Percentiles rank a stretch among this genome's conserved stretches.
These are phyloP conservation scores for Hyaloscypha variabilis DNA, from an alignment of 495 filamentous ascomycete genomes.

Conservation along the genomic window DNA sequence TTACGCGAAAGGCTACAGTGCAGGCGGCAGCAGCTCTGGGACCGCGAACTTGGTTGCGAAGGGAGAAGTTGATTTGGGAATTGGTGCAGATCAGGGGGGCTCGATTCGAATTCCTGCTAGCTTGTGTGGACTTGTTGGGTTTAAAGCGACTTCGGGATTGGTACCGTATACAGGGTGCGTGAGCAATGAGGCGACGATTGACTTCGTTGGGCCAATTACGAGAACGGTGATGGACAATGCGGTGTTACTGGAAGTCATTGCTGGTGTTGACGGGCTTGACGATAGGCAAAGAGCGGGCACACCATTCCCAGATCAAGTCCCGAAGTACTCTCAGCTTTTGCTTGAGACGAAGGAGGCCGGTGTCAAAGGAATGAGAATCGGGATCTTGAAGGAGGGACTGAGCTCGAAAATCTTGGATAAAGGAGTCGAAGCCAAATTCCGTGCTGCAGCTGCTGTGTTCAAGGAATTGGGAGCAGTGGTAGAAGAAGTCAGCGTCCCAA, in stretches of 20 bases:
- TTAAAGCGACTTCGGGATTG: slow-evolving; percentile 50
- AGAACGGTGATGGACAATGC: slow-evolving; percentile 47
- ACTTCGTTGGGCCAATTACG: slow-evolving; percentile 47
- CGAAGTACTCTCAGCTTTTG: slow-evolving; percentile 40
- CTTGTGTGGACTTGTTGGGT: slow-evolving; percentile 41
- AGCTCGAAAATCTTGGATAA: slow-evolving; percentile 40
- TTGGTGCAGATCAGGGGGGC: slow-evolving; percentile 57
- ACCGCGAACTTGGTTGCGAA: slow-evolving; percentile 46
- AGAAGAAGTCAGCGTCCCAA: slow-evolving; percentile 51
- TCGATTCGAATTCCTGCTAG: slow-evolving; percentile 53
- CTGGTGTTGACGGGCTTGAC: slow-evolving; percentile 54
- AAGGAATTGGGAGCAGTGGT: slow-evolving; percentile 48
- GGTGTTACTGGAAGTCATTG: slow-evolving; percentile 46
- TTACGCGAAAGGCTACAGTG: slow-evolving; percentile 39
- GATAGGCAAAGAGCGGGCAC: slow-evolving; percentile 42
- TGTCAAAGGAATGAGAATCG: slow-evolving; percentile 46
- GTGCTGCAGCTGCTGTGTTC: slow-evolving; percentile 44
- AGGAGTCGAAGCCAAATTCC: slow-evolving; percentile 41
- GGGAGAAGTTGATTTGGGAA: slow-evolving; percentile 48
- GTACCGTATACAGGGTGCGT: slow-evolving; percentile 46
- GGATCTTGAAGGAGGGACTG: slow-evolving; percentile 49
- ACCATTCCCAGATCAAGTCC: slow-evolving; percentile 32
- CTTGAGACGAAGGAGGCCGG: slow-evolving; percentile 31
- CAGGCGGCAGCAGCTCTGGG: slow-evolving; percentile 54
- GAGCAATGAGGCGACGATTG: slow-evolving; percentile 42